Evolutionary conservation across 768 basidiomycete genomes (phyloP), one percentile per base, ranked within the genome.

Genomic region (Podaxis rugospora): DNA sequence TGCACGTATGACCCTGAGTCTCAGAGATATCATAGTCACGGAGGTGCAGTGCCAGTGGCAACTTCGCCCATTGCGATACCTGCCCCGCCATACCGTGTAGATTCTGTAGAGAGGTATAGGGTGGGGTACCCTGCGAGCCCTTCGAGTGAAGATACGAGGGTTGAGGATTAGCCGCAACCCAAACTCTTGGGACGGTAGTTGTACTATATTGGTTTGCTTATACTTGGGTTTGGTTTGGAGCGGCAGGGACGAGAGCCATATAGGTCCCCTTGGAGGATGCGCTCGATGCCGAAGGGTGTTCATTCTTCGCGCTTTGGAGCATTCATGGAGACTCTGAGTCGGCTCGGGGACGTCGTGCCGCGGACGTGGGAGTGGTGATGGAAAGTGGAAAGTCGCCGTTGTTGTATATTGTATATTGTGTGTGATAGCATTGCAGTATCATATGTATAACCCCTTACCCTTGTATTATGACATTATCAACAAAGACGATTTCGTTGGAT

Each of bases 21-120:
- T 2, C 47, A 36, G 23, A 39, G 47, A n/a, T 25, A 23, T 14
- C 56, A 25, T 11, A 16, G 23, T 36, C 46, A 49, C 47, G 14
- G 18, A 5, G 47, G 21, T 23, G 47, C 13, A 18, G 32, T 36
- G 7, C 13, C 40, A 16, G 39, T 23, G n/a, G n/a, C 40, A 42
- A n/a, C 55, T 18, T 53, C 59, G 16, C 42, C 51, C 4, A 42
- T 60, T 16, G 39, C 35, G 25, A 60, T 60, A n/a, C 59, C 59
- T 18, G 51, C 59, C 1, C 59, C 59, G 9, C 51, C 51, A 3
- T 60, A 60, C 40, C 59, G 51, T 14, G 14, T 53, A 28, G 51
- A 53, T 35, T 44, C 51, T 6, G 42, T 60, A 4, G 59, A 60
- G n/a, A 60, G 59, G 28, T 60, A 53, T 13, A 40, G 52, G 25